A percentile compares a stretch with the other conserved stretches of the same genome.
These are phyloP conservation scores for Trichophaea hybrida DNA, from an alignment of 2,329 filamentous ascomycete genomes.

Conservation along the genomic window DNA sequence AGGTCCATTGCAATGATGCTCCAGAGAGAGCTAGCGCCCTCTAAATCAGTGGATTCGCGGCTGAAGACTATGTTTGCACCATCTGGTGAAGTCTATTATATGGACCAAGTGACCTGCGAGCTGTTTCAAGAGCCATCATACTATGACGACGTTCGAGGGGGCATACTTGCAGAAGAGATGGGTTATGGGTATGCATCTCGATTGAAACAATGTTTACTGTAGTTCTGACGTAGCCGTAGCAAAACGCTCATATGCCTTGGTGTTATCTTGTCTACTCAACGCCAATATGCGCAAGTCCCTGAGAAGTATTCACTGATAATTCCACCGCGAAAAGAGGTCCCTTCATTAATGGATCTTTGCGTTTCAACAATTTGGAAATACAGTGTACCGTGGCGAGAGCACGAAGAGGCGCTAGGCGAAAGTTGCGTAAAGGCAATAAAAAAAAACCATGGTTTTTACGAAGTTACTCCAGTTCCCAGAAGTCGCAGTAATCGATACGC, in stretches of 20 bases:
- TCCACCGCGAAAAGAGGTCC: slow-evolving; percentile 36
- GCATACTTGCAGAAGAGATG: slow-evolving; percentile 70
- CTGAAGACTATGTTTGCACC: slow-evolving; percentile 48
- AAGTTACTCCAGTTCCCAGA: slow-evolving; percentile 31
- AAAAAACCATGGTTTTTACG: slow-evolving; percentile 46
- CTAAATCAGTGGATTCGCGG: slow-evolving; percentile 56
- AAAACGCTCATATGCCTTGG: slow-evolving; percentile 81
- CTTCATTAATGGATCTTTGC: slow-evolving; percentile 59
- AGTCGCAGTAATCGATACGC: slow-evolving; percentile 30
- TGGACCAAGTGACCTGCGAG: slow-evolving; percentile 48
- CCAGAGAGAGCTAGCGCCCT: slow-evolving; percentile 56
- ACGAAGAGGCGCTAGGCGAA: slow-evolving; percentile 42
- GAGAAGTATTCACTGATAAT: slow-evolving; percentile 29
- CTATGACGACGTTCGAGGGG: slow-evolving; percentile 62
- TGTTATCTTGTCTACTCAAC: slow-evolving; percentile 59
- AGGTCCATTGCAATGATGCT: slow-evolving; percentile 72
- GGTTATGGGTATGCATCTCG: slow-evolving; percentile 34
- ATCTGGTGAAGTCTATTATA: slow-evolving; percentile 50
- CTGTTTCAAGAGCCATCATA: slow-evolving; percentile 51
- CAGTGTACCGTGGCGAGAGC: slow-evolving; percentile 54
- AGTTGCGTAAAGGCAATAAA: slow-evolving; percentile 44
- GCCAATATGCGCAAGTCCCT: slow-evolving; percentile 52
- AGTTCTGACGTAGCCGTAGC: slow-evolving; percentile 36
- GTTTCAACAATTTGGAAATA: slow-evolving; percentile 52
- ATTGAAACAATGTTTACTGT: neutral